Percentiles rank a stretch among this genome's conserved stretches.
Conservation (phyloP, 441 rosid species). For the Gossypium laxum region DNA sequence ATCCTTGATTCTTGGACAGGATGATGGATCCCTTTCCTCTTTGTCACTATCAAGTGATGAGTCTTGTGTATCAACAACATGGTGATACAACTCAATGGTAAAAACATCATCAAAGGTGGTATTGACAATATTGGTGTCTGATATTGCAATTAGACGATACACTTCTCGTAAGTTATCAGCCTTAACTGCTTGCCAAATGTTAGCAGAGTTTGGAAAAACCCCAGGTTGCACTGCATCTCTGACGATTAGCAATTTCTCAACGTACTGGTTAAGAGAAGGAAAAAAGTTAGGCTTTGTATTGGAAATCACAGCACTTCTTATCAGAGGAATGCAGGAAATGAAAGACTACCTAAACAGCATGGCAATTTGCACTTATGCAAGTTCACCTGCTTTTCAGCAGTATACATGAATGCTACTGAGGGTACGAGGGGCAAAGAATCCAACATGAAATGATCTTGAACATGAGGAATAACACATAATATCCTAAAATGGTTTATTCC, state of each 20-base stretch:
- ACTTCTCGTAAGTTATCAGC: slow-evolving; percentile 56
- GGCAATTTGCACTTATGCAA: background rate
- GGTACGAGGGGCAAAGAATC: background rate
- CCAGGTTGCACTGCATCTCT: slow-evolving; percentile 30
- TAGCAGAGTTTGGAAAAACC: slow-evolving; percentile 20
- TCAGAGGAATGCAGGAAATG: background rate
- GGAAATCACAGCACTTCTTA: background rate
- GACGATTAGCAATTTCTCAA: slow-evolving; percentile 51
- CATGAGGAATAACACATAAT: background rate
- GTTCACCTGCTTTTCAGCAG: background rate
- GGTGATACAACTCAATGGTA: slow-evolving; percentile 34
- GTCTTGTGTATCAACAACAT: slow-evolving; percentile 27
- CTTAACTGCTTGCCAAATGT: slow-evolving; percentile 74
- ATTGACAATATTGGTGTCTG: slow-evolving; percentile 42
- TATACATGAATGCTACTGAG: background rate
- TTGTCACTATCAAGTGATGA: slow-evolving; percentile 10
- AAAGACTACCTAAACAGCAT: background rate
- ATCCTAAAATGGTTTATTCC: background rate
- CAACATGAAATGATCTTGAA: background rate
- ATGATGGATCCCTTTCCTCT: slow-evolving; percentile 38
- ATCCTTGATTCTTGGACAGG: slow-evolving; percentile 49
- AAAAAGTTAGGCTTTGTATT: background rate
- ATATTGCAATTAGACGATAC: slow-evolving; percentile 53
- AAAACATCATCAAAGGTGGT: slow-evolving; percentile 50
- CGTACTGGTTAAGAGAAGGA: slow-evolving; percentile 39